These are phyloP conservation scores for barrel medic (Medicago truncatula) DNA, from an alignment of 306 rosid genomes.

Conservation along the genomic window DNA sequence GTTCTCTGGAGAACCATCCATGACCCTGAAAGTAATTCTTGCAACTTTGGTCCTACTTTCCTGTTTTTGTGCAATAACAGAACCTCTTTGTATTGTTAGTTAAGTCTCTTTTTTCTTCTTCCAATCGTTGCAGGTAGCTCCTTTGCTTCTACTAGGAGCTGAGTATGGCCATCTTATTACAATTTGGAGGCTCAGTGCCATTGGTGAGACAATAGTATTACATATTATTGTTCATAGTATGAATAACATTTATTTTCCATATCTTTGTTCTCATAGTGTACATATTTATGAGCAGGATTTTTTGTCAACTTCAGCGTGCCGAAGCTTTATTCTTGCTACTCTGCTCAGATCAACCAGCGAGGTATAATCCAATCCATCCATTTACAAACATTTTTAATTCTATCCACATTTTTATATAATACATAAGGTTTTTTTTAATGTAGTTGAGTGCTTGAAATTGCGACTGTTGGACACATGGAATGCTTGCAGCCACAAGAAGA, in stretches of 20 bases:
- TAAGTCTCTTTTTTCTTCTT: constrained; percentile 11
- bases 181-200: constrained; percentile 70
- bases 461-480: constrained; percentile 71
- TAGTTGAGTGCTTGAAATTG: constrained; percentile 64
- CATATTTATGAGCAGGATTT: constrained; percentile 58
- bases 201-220: constrained; percentile 57
- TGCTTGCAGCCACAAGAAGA: constrained; percentile 82
- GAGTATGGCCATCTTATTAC: constrained; percentile 85
- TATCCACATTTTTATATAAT: constrained; percentile 13
- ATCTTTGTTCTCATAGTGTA: background rate
- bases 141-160: constrained; percentile 84
- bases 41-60: background rate
- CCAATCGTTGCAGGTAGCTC: constrained; percentile 64
- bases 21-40: constrained; percentile 77
- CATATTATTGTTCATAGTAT: background rate
- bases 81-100: constrained; percentile 12
- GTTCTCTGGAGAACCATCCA: constrained; percentile 89
- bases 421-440: constrained; percentile 34
- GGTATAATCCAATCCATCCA: constrained; percentile 48
- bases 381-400: constrained; percentile 8
- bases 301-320: constrained; percentile 82
- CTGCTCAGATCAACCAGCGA: constrained; percentile 64
- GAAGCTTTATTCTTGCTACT: constrained; percentile 72
- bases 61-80: constrained; percentile 21
- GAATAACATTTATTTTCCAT: background rate